Conservation (phyloP, 345 rosid species). For the Eucalyptus pumila region DNA sequence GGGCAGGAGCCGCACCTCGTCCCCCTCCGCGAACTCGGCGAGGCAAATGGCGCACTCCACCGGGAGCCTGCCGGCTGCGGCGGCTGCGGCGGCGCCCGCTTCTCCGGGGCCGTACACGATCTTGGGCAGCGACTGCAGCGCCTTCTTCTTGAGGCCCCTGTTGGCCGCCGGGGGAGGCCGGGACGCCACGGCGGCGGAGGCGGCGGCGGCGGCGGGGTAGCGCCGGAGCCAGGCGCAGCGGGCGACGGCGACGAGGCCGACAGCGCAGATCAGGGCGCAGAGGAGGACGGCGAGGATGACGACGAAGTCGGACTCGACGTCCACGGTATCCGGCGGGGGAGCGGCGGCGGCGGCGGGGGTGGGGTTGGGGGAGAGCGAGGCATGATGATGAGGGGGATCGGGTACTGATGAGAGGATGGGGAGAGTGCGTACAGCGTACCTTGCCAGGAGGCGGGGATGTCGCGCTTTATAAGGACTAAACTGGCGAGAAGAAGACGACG, state of each 20-base stretch:
- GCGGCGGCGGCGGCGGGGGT: not conserved
- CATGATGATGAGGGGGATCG: not conserved
- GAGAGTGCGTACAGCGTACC: not conserved
- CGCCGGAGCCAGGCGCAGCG: slow-evolving; percentile 54
- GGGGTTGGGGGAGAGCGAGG: not conserved
- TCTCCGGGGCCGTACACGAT: slow-evolving; percentile 22
- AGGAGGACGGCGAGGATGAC: slow-evolving; percentile 57
- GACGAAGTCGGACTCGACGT: slow-evolving; percentile 44
- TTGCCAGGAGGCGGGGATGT: not conserved
- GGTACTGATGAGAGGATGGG: not conserved
- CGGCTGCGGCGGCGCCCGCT: not conserved
- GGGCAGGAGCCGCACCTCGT: slow-evolving; percentile 21
- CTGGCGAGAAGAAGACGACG: not conserved
- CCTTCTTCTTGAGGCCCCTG: slow-evolving; percentile 63
- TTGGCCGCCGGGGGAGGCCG: slow-evolving; percentile 6
- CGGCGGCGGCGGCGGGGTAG: not conserved
- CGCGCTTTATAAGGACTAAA: not conserved
- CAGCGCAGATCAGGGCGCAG: slow-evolving; percentile 60
- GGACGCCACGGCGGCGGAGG: not conserved
- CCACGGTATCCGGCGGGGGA: slow-evolving; percentile 23
- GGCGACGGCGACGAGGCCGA: slow-evolving; percentile 52
- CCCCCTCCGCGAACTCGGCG: slow-evolving; percentile 18
- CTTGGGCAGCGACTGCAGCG: slow-evolving; percentile 49
- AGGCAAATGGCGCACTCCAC: slow-evolving; percentile 32
- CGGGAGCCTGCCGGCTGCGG: not conserved